Evolutionary conservation across 129 eudicot genomes (phyloP), one percentile per base, ranked within the genome.

Genomic region (Chrysanthemum makinoi): DNA sequence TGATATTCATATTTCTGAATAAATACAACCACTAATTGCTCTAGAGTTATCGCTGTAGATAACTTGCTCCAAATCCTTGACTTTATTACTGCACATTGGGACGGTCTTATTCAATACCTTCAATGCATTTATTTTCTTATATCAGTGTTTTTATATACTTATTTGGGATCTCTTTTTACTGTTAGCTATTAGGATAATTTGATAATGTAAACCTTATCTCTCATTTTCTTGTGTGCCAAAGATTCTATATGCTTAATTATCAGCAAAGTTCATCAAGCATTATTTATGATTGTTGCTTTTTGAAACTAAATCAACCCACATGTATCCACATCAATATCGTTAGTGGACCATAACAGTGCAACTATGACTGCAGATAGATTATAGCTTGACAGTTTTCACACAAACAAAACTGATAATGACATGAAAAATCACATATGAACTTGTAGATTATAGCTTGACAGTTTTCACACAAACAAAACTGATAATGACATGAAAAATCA

Each of bases 1-100:
- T 61, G 30, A 60, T 61, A 69, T 60, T 72, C 76, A 17, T 59
- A 22, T 58, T 39, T 20, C 43, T 70, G 8, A 17, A 70, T 55
- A 56, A 43, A 35, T 44, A 18, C 61, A 62, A 49, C 35, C 19
- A 12, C 33, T 48, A 61, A 12, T 60, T 2, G 62, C 62, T 57
- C 12, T 57, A 13, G 3, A 57, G 15, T 57, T 57, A 3, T 35
- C 8, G 43, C 43, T 35, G 43, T 30, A 17, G 18, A 4, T 55
- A 22, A 59, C 43, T 59, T 59, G n/a, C 65, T 17, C 5, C 9
- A 24, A 60, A 60, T 60, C 18, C 35, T 60, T 16, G 14, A 24
- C 6, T 60, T 12, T 10, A 61, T 50, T 33, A 33, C 39, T 4
- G 43, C 47, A 60, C 68, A 20, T 44, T 47, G 19, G 39, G 33